Base-by-base conservation (phyloP, 1,284 basidiomycete species). In the Puccinia sorghi region DNA sequence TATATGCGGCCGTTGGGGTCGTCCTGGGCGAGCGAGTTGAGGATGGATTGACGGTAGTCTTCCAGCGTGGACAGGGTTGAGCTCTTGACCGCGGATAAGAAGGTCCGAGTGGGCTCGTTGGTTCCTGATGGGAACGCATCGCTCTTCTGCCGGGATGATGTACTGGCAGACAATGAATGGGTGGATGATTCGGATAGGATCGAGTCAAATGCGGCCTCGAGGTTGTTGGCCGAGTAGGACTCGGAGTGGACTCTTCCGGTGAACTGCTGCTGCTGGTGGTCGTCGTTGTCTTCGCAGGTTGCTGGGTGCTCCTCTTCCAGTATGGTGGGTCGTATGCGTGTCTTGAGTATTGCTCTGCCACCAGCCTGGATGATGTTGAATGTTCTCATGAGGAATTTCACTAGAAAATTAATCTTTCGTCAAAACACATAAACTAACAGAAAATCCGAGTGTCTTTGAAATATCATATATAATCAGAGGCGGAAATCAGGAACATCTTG, bases 201-300 rank as follows among this genome's bases (percentile, higher is more conserved):
- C 15, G 74, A 57, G 27, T 77, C 50, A 46, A 77, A 77, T 9
- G 74, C 64, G 2, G 74, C 63, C 43, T 50, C 56, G 17, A 77
- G 39, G 56, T 69, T 77, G 43, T 77, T 22, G 13, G 64, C 74
- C 22, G 74, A 77, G 27, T 77, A 77, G 17, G 74, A 67, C 39
- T 77, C 74, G 12, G 74, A 77, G 56, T 77, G 63, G 5, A 77
- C 74, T 48, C 74, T 15, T 20, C 64, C 74, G 39, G 27, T 57
- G 64, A 69, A 77, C n/a, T 61, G 22, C 37, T 25, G 8, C 22
- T 56, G n/a, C 15, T 56, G 20, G n/a, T 56, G 7, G 2, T 56
- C n/a, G 54, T 2, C 22, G 15, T 22, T 25, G 54, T 20, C 4
- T n/a, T n/a, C 54, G 6, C 8, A 7, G 43, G 57, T 39, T 25